phyloP scores from a whole-genome alignment of 352 stramenopile genomes.

The Phytophthora constricta region DNA sequence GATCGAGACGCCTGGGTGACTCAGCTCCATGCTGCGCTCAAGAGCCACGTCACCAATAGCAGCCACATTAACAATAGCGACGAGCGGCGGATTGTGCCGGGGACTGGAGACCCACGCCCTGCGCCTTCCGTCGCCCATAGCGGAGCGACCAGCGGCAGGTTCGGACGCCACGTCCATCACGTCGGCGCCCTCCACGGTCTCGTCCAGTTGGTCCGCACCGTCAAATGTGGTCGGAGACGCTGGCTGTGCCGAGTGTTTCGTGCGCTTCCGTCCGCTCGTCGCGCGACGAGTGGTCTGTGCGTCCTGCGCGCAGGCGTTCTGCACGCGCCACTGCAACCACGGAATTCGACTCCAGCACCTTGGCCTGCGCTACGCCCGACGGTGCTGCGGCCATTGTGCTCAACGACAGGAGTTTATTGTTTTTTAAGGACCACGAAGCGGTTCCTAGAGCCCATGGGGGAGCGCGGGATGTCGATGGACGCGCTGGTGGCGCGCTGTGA shows the following conservation, averaged over 20 bases:
- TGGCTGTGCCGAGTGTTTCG: conserved; percentile 53
- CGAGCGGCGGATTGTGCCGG: conserved; percentile 63
- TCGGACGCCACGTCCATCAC: conserved; percentile 20
- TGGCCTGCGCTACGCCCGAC: conserved; percentile 35
- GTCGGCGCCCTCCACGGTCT: conserved; percentile 17
- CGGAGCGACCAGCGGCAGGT: conserved; percentile 1
- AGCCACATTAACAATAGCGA: too few species aligned
- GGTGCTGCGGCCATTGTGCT: conserved; percentile 62
- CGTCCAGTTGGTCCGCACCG: conserved; percentile 1
- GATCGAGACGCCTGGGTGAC: conserved; percentile 62
- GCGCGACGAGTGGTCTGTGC: conserved; percentile 60
- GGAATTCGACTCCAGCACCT: conserved; percentile 57
- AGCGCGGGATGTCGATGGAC: conserved; percentile 41
- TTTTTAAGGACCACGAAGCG: conserved; percentile 44
- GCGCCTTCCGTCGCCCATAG: conserved; percentile 18
- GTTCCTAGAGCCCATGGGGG: conserved; percentile 46
- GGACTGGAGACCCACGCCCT: conserved; percentile 44
- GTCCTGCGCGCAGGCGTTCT: conserved; percentile 67
- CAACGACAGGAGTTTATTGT: conserved; percentile 65
- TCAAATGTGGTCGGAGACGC: conserved; percentile 27
- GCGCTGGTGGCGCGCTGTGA: conserved; percentile 31
- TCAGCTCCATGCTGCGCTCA: conserved; percentile 42
- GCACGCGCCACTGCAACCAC: conserved; percentile 62
- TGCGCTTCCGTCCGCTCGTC: conserved; percentile 62
- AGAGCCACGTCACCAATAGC: too few species aligned